phyloP scores from a whole-genome alignment of 805 yeast genomes.

The Saccharomycopsis schoenii region DNA sequence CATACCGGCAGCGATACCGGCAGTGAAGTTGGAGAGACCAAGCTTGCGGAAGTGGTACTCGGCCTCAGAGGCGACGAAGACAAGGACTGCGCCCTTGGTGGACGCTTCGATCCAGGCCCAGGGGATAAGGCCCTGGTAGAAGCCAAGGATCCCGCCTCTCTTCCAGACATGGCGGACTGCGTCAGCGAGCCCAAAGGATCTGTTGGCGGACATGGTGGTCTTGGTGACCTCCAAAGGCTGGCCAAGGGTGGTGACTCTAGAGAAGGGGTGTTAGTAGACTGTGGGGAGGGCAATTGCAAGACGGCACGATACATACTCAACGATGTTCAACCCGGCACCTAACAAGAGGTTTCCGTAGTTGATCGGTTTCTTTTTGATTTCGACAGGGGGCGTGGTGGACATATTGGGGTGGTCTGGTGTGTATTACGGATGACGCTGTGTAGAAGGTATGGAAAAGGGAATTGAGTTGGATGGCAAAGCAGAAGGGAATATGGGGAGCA shows the following conservation, averaged over 20 bases:
- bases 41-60: conserved; percentile 62
- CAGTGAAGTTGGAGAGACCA: conserved; percentile 61
- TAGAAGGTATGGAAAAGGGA: not conserved
- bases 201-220: conserved; percentile 97
- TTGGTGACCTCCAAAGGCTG: conserved; percentile 94
- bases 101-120: conserved; percentile 99
- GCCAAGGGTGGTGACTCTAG: conserved; percentile 76
- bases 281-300: not conserved
- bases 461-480: not conserved
- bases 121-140: conserved; percentile 95
- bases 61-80: conserved; percentile 87
- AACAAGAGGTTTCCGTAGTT: conserved; percentile 81
- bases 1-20: conserved; percentile 95
- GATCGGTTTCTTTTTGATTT: conserved; percentile 72
- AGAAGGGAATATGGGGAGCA: too few relatives aligned
- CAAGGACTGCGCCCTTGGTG: conserved; percentile 94
- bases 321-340: conserved; percentile 88
- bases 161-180: conserved; percentile 77
- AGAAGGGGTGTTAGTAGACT: not conserved
- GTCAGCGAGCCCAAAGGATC: conserved; percentile 55
- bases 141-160: conserved; percentile 86
- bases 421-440: not conserved
- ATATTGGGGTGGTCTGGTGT: not conserved
- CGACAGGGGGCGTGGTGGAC: conserved; percentile 14
- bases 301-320: conserved; percentile 36